Percentiles rank a stretch among this genome's conserved stretches.
These are phyloP conservation scores for Aspergillus arachidicola DNA, from an alignment of 2,329 filamentous ascomycete genomes.

Conservation along the genomic window DNA sequence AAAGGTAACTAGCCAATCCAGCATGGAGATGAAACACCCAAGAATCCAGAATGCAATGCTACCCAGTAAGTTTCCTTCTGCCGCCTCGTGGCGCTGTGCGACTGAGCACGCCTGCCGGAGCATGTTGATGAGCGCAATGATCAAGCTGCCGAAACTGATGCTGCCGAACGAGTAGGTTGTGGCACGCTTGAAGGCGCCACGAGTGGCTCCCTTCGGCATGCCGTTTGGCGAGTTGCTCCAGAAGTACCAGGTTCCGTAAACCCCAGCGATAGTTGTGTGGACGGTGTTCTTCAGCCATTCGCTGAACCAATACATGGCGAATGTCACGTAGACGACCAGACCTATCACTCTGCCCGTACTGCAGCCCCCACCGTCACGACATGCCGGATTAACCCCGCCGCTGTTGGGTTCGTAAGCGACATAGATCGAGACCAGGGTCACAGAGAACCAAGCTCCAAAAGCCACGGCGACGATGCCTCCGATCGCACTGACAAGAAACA, in stretches of 20 bases:
- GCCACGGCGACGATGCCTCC: conserved; percentile 76
- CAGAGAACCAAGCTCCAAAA: conserved; percentile 81
- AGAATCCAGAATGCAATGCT: conserved; percentile 72
- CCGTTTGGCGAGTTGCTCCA: conserved; percentile 61
- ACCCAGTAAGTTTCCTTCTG: conserved; percentile 69
- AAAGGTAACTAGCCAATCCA: conserved; percentile 86
- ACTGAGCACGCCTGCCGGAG: conserved; percentile 79
- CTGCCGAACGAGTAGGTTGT: conserved; percentile 92
- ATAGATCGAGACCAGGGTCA: conserved; percentile 85
- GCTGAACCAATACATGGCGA: conserved; percentile 90
- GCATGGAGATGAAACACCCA: conserved; percentile 72
- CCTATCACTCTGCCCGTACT: conserved; percentile 78
- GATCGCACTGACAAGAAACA: conserved; percentile 81
- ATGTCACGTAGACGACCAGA: conserved; percentile 82
- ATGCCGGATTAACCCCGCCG: conserved; percentile 54
- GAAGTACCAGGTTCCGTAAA: conserved; percentile 95
- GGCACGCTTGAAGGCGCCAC: conserved; percentile 78
- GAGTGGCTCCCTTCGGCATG: conserved; percentile 76
- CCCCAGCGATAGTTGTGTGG: conserved; percentile 81
- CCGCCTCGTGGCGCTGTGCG: conserved; percentile 67
- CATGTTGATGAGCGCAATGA: conserved; percentile 86
- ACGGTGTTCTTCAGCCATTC: conserved; percentile 95
- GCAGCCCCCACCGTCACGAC: conserved; percentile 60
- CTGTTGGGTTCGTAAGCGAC: conserved; percentile 72
- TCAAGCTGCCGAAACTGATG: conserved; percentile 80